phyloP scores from a whole-genome alignment of 179 eudicot genomes.

The Dionaea muscipula region DNA sequence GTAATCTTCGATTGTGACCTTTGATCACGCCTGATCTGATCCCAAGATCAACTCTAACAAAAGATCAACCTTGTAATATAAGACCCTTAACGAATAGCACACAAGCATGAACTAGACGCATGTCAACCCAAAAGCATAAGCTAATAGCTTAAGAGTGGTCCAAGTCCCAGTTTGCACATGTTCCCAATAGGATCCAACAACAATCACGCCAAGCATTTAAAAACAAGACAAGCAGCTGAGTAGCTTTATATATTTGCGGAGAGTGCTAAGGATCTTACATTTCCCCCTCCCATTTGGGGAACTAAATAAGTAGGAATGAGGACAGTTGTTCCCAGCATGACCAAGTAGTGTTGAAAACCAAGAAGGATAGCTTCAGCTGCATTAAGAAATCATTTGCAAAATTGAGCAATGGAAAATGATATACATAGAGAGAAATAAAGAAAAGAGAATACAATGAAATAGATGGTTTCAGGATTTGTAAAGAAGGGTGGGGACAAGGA shows the following conservation, averaged over 20 bases:
- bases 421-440: neutral
- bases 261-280: slow-evolving; percentile 53
- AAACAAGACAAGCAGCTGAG: neutral
- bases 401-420: neutral
- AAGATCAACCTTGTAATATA: no score
- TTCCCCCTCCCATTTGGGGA: slow-evolving; percentile 95
- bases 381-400: slow-evolving; percentile 4
- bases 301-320: slow-evolving; percentile 71
- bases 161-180: no score
- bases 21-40: no score
- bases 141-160: no score
- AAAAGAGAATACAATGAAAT: neutral
- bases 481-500: no score
- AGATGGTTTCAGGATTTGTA: no score
- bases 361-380: slow-evolving; percentile 89
- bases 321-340: slow-evolving; percentile 93
- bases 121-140: no score
- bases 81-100: no score
- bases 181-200: no score
- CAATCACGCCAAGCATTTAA: neutral
- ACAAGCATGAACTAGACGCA: no score
- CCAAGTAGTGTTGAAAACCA: slow-evolving; percentile 93
- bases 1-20: no score
- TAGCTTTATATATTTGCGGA: neutral
- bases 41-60: no score